A percentile compares a stretch with the other conserved stretches of the same genome.
phyloP scores from a whole-genome alignment of 192 early-diverging fungal genomes.

The Mycoemilia scoparia region DNA sequence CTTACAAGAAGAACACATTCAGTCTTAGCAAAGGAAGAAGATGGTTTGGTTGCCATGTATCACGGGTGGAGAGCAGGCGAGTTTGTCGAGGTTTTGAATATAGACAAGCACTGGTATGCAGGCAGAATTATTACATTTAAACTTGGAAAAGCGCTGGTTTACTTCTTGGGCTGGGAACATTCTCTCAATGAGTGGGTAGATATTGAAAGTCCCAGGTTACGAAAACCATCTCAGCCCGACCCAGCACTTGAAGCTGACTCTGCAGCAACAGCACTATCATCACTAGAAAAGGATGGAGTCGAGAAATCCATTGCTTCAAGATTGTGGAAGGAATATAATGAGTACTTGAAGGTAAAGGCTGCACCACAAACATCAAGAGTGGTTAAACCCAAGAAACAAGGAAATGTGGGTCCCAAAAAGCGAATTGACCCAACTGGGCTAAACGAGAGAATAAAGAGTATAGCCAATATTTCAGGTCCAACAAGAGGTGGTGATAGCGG shows the following conservation, averaged over 20 bases:
- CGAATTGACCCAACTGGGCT: no score
- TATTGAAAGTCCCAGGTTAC: slow-evolving; percentile 21
- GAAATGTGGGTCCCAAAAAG: no score
- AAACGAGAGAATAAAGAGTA: no score
- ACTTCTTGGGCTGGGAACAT: slow-evolving; percentile 21
- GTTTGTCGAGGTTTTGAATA: slow-evolving; percentile 22
- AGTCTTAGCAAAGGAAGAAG: slow-evolving; percentile 20
- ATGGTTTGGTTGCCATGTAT: slow-evolving; percentile 26
- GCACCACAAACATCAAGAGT: no score
- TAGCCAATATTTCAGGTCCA: no score
- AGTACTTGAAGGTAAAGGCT: no score
- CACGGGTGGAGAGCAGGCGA: slow-evolving; percentile 28
- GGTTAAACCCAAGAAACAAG: no score
- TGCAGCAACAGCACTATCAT: no score
- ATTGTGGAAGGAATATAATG: no score
- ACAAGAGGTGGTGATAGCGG: no score
- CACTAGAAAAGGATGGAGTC: no score
- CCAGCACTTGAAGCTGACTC: not conserved
- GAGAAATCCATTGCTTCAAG: no score
- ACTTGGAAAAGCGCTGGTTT: slow-evolving; percentile 19
- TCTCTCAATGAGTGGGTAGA: slow-evolving; percentile 27
- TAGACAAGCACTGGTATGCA: slow-evolving; percentile 21
- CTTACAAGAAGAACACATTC: slow-evolving; percentile 21
- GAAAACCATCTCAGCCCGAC: not conserved
- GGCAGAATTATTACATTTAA: slow-evolving; percentile 22